These are phyloP conservation scores for Turnera subulata DNA, from an alignment of 345 rosid species.

Conservation along the genomic window DNA sequence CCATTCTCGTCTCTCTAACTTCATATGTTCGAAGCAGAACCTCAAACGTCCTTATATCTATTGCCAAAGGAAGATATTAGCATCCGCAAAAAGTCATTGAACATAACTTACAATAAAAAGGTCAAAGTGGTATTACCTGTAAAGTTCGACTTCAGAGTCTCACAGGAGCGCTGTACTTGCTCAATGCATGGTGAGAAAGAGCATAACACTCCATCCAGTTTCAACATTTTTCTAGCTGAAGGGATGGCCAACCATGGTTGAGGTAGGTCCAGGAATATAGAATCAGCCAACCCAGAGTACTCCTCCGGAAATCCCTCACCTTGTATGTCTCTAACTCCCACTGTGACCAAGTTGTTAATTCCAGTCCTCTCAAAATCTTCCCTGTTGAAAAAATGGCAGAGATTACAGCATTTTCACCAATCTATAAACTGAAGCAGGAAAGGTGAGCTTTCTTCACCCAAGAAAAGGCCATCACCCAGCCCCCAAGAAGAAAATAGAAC, in stretches of 20 bases:
- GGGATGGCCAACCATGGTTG: slow-evolving; percentile 84
- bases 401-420: not conserved
- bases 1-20: slow-evolving; percentile 61
- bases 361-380: slow-evolving; percentile 87
- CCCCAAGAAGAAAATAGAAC: not conserved
- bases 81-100: not conserved
- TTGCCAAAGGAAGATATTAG: slow-evolving; percentile 17
- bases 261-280: slow-evolving; percentile 79
- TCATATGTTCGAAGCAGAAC: slow-evolving; percentile 78
- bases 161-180: slow-evolving; percentile 89
- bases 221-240: slow-evolving; percentile 79
- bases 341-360: slow-evolving; percentile 60
- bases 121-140: slow-evolving; percentile 38
- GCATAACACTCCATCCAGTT: slow-evolving; percentile 72
- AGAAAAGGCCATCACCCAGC: not conserved
- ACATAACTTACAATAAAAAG: not conserved
- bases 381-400: slow-evolving; percentile 31
- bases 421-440: not conserved
- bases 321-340: slow-evolving; percentile 86
- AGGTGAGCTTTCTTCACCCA: not conserved
- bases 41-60: slow-evolving; percentile 88
- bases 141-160: slow-evolving; percentile 61
- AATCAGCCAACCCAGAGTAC: slow-evolving; percentile 52
- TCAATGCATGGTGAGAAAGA: slow-evolving; percentile 97
- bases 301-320: slow-evolving; percentile 87